Conservation (phyloP, 2,329 filamentous ascomycete species). For the Aureobasidium melanogenum region DNA sequence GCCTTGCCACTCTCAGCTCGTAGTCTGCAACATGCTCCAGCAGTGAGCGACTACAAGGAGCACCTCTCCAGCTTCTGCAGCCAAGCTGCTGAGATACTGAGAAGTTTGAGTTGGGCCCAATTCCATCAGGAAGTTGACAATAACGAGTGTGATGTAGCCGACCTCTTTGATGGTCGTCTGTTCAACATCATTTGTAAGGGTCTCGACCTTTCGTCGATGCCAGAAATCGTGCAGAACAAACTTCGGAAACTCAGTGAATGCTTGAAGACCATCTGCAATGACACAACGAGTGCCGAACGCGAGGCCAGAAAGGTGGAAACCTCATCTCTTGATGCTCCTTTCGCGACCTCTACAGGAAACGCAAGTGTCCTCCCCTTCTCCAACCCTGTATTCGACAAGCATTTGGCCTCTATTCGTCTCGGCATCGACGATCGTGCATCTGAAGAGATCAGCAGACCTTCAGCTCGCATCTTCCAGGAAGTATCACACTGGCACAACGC, state of each 20-base stretch:
- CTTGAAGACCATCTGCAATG: not conserved
- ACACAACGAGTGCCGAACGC: not conserved
- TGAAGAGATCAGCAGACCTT: slow-evolving; percentile 23
- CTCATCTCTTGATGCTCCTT: not conserved
- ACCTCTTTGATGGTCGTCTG: slow-evolving; percentile 49
- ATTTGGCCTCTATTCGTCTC: slow-evolving; percentile 37
- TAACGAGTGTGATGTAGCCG: slow-evolving; percentile 39
- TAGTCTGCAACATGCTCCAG: slow-evolving; percentile 16
- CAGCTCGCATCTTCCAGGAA: slow-evolving; percentile 38
- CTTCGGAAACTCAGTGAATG: not conserved
- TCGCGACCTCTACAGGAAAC: slow-evolving; percentile 2
- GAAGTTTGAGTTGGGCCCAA: slow-evolving; percentile 28
- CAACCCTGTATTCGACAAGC: slow-evolving; percentile 39
- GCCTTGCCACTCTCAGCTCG: slow-evolving; percentile 24
- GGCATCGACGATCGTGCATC: slow-evolving; percentile 26
- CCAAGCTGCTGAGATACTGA: slow-evolving; percentile 29
- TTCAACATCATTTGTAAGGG: slow-evolving; percentile 22
- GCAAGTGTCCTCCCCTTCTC: slow-evolving; percentile 38
- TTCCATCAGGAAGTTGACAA: slow-evolving; percentile 16
- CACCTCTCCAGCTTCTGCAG: slow-evolving; percentile 28
- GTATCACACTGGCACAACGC: slow-evolving; percentile 55
- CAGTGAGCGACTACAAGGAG: slow-evolving; percentile 12
- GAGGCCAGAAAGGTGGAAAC: not conserved
- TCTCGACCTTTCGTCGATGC: not conserved
- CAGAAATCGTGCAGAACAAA: not conserved